A percentile compares a stretch with the other conserved stretches of the same genome.
Conservation (phyloP, 2,329 filamentous ascomycete genomes). For the Scedosporium apiospermum region DNA sequence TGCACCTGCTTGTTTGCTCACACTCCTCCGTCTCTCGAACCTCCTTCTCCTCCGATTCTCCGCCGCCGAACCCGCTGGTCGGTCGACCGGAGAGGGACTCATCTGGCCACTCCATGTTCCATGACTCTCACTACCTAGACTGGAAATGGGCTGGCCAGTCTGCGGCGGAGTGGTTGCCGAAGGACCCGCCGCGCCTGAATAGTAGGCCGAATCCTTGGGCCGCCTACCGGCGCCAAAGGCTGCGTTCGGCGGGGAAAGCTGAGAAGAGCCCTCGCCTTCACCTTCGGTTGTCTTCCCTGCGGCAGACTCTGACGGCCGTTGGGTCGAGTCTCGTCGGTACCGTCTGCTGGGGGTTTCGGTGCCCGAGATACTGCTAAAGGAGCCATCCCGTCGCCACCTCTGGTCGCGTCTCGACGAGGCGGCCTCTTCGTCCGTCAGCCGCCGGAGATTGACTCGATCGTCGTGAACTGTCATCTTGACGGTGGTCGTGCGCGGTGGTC, state of each 20-base stretch:
- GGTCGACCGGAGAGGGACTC: constrained; percentile 34
- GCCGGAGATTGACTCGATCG: constrained; percentile 51
- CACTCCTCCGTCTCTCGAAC: constrained; percentile 39
- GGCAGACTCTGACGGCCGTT: constrained; percentile 33
- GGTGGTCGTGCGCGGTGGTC: constrained; percentile 35
- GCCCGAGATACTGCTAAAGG: constrained; percentile 46
- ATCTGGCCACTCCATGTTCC: constrained; percentile 42
- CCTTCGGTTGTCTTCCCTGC: constrained; percentile 35
- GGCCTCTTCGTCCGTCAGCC: constrained; percentile 52
- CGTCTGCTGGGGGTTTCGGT: constrained; percentile 42
- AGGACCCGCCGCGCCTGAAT: constrained; percentile 37
- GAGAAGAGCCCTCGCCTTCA: constrained; percentile 18
- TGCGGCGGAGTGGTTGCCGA: constrained; percentile 28
- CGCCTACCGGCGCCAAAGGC: constrained; percentile 42
- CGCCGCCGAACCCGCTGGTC: constrained; percentile 26
- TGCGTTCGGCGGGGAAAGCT: constrained; percentile 46
- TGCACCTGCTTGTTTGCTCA: constrained; percentile 15
- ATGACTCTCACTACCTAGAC: constrained; percentile 37
- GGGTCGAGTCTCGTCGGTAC: constrained; percentile 45
- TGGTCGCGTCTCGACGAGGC: constrained; percentile 28
- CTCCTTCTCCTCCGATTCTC: constrained; percentile 47
- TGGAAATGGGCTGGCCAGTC: constrained; percentile 34
- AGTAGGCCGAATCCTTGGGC: constrained; percentile 53
- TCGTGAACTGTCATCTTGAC: constrained; percentile 53
- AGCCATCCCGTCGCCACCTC: constrained; percentile 32